Percentiles rank a stretch among this genome's conserved stretches.
Evolutionary conservation across 441 rosid genomes (phyloP).

Genomic region (Euphorbia schlechtendalii): DNA sequence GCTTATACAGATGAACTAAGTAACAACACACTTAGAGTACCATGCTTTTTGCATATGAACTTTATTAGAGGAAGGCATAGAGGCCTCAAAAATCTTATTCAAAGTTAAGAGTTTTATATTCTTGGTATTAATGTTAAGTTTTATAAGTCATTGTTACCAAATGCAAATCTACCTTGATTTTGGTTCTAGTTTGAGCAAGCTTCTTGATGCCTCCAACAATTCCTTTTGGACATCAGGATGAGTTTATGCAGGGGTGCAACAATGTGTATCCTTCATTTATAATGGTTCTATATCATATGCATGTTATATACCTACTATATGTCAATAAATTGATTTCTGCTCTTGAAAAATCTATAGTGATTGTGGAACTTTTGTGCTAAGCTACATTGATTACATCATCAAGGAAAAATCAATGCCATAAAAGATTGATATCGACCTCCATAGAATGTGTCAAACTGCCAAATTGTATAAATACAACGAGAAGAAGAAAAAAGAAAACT

Average conservation of each 20-base stretch:
- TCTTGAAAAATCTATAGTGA: no score
- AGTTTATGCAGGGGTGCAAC: constrained; percentile 59
- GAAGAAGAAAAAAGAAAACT: no score
- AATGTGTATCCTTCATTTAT: constrained; percentile 57
- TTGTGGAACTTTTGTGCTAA: no score
- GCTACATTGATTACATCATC: no score
- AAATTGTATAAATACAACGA: no score
- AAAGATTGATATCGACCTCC: no score
- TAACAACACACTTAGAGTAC: constrained; percentile 33
- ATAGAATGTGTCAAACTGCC: no score
- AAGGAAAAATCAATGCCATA: no score
- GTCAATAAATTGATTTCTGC: no score
- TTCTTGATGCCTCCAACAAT: constrained; percentile 53
- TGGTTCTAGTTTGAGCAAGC: constrained; percentile 58
- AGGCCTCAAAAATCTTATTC: constrained; percentile 64
- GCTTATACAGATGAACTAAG: constrained; percentile 37
- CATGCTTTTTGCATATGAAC: constrained; percentile 87
- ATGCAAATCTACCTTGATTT: constrained; percentile 57
- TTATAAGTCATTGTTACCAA: no score
- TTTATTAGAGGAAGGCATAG: constrained; percentile 77
- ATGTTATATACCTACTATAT: no score
- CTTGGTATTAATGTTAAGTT: background rate
- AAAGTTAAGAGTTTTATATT: constrained; percentile 36
- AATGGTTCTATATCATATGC: no score
- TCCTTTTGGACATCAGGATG: constrained; percentile 78